A percentile compares a stretch with the other conserved stretches of the same genome.
phyloP scores from a whole-genome alignment of 2,329 filamentous ascomycete species.

The Epichloe glyceriae region DNA sequence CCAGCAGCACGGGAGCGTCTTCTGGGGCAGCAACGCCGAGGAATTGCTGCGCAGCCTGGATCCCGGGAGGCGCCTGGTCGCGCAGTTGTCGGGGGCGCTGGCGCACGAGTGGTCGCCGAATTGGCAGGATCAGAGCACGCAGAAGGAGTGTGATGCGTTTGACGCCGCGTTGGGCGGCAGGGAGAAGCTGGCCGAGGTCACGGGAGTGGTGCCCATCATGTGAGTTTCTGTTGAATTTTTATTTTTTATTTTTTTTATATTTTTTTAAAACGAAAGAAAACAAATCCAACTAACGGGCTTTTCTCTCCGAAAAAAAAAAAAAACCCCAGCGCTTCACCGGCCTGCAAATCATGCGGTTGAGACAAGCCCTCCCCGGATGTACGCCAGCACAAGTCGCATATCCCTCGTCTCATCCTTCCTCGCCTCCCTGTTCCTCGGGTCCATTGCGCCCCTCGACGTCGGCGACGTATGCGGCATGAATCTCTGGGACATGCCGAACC shows the following conservation, averaged over 20 bases:
- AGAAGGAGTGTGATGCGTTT: slow-evolving; percentile 81
- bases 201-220: slow-evolving; percentile 89
- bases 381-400: slow-evolving; percentile 68
- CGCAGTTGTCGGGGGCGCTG: slow-evolving; percentile 62
- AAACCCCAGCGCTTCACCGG: slow-evolving; percentile 71
- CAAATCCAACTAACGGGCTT: not conserved
- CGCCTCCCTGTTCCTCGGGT: slow-evolving; percentile 76
- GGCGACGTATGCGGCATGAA: slow-evolving; percentile 96
- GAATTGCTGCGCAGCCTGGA: slow-evolving; percentile 48
- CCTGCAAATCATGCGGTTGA: slow-evolving; percentile 87
- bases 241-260: not conserved
- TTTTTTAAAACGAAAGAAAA: not conserved
- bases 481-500: slow-evolving; percentile 74
- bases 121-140: slow-evolving; percentile 96
- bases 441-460: slow-evolving; percentile 80
- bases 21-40: slow-evolving; percentile 68
- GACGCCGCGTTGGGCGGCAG: slow-evolving; percentile 56
- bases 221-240: slow-evolving; percentile 29
- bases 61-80: slow-evolving; percentile 46
- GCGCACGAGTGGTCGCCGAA: slow-evolving; percentile 84
- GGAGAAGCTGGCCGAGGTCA: slow-evolving; percentile 60
- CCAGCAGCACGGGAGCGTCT: slow-evolving; percentile 96
- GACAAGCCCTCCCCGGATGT: slow-evolving; percentile 65
- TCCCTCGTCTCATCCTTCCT: slow-evolving; percentile 93
- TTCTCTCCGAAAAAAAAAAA: no score